A percentile compares a stretch with the other conserved stretches of the same genome.
phyloP scores from a whole-genome alignment of 2,329 filamentous ascomycete genomes.

The Alternaria rosae region DNA sequence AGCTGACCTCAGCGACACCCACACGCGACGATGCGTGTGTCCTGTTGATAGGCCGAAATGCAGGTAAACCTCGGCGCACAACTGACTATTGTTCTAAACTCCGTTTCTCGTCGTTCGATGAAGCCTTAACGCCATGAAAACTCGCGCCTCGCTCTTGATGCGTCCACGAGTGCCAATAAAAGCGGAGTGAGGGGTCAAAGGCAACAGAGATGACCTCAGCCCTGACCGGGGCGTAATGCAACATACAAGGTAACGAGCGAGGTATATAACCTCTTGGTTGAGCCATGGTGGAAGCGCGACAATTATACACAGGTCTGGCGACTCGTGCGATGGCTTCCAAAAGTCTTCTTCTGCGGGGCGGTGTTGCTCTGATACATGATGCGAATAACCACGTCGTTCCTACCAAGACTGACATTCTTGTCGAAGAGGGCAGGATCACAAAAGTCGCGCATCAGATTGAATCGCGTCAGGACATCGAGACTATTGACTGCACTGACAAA shows the following conservation, averaged over 20 bases:
- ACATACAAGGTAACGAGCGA: neutral
- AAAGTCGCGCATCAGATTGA: constrained; percentile 41
- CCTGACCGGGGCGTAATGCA: neutral
- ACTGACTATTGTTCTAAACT: neutral
- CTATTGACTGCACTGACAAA: constrained; percentile 60
- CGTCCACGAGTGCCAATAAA: neutral
- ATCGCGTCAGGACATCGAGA: constrained; percentile 42
- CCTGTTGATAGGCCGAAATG: neutral
- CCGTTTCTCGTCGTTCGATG: neutral
- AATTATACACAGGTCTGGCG: neutral
- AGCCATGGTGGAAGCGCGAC: neutral
- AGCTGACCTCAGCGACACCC: neutral
- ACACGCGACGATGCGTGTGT: neutral
- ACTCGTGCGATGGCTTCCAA: neutral
- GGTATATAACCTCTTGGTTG: neutral
- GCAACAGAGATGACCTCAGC: neutral
- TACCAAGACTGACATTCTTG: constrained; percentile 42
- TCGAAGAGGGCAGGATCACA: constrained; percentile 45
- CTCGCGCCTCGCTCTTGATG: neutral
- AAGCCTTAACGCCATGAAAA: neutral
- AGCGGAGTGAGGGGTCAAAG: neutral
- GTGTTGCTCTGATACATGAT: constrained; percentile 48
- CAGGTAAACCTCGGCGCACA: neutral
- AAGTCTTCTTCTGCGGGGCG: constrained; percentile 45
- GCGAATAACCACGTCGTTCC: constrained; percentile 43